Conservation (phyloP, 1,284 basidiomycete species). For the Cystobasidium pallidum region DNA sequence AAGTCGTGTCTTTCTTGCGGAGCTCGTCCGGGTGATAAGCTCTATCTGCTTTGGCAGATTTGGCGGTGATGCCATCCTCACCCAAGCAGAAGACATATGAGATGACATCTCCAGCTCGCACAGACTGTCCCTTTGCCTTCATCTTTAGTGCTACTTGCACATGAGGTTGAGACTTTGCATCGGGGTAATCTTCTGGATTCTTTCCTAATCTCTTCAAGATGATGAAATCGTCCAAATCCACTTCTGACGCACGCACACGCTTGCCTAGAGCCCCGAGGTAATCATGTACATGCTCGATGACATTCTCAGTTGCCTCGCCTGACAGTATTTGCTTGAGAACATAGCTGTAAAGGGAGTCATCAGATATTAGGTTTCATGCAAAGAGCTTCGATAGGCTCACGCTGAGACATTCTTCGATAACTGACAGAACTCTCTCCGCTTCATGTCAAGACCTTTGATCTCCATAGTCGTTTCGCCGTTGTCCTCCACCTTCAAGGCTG, state of each 20-base stretch:
- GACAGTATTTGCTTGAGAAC: conserved; percentile 89
- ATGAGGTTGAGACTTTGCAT: conserved; percentile 91
- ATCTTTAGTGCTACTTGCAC: conserved; percentile 93
- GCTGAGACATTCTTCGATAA: conserved; percentile 90
- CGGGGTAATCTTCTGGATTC: conserved; percentile 94
- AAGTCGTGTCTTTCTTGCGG: conserved; percentile 66
- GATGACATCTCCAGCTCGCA: conserved; percentile 88
- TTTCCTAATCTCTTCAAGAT: conserved; percentile 94
- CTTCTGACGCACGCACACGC: conserved; percentile 73
- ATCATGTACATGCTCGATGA: conserved; percentile 90
- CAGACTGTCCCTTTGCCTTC: conserved; percentile 79
- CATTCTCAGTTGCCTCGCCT: conserved; percentile 84
- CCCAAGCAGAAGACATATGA: conserved; percentile 91
- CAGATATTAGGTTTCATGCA: background rate
- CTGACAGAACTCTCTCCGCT: conserved; percentile 90
- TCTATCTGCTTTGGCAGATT: conserved; percentile 81
- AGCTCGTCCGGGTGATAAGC: conserved; percentile 95
- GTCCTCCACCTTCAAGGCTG: conserved; percentile 90
- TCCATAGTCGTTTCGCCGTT: conserved; percentile 71
- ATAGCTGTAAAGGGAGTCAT: conserved; percentile 62
- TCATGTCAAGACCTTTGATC: conserved; percentile 99
- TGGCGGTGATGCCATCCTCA: conserved; percentile 72
- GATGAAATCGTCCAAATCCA: conserved; percentile 89
- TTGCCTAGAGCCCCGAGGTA: conserved; percentile 76
- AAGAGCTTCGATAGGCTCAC: conserved; percentile 62